Conservation (phyloP, 352 stramenopile genomes). For the Phytophthora meadii region DNA sequence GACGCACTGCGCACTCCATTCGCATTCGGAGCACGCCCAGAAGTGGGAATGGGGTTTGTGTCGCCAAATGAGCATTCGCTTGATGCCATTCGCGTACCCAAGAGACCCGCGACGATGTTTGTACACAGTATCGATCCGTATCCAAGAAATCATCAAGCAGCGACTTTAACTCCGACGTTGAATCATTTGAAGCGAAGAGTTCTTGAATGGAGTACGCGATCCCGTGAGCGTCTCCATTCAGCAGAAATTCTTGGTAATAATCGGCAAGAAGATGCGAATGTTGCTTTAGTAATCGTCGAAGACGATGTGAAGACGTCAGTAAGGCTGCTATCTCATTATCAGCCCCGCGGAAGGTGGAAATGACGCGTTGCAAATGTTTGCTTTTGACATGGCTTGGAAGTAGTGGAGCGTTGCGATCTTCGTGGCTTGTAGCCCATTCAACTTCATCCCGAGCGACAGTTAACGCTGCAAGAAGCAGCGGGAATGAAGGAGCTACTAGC, state of each 20-base stretch:
- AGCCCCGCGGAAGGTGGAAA: constrained; percentile 27
- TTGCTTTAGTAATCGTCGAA: constrained; percentile 32
- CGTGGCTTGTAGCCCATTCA: constrained; percentile 61
- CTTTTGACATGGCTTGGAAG: constrained; percentile 53
- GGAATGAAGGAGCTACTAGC: constrained; percentile 53
- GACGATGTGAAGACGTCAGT: constrained; percentile 27
- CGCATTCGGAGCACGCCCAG: constrained; percentile 28
- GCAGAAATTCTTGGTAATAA: constrained; percentile 57
- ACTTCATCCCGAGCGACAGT: constrained; percentile 49
- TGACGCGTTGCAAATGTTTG: constrained; percentile 56
- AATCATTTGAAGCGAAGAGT: constrained; percentile 14
- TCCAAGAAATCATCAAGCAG: constrained; percentile 58
- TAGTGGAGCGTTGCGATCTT: constrained; percentile 26
- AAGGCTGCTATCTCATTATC: constrained; percentile 32
- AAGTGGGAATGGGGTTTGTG: constrained; percentile 14
- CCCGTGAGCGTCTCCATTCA: constrained; percentile 51
- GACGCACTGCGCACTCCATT: constrained; percentile 53
- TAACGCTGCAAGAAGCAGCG: constrained; percentile 49
- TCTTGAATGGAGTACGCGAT: constrained; percentile 52
- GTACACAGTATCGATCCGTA: constrained; percentile 35
- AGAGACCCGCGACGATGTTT: constrained; percentile 19
- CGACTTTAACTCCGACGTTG: constrained; percentile 20
- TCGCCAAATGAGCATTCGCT: constrained; percentile 48
- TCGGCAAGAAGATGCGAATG: constrained; percentile 31
- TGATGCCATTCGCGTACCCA: constrained; percentile 77